A percentile compares a stretch with the other conserved stretches of the same genome.
These are phyloP conservation scores for Erysiphe pulchra DNA, from an alignment of 2,329 filamentous ascomycete genomes.

Conservation along the genomic window DNA sequence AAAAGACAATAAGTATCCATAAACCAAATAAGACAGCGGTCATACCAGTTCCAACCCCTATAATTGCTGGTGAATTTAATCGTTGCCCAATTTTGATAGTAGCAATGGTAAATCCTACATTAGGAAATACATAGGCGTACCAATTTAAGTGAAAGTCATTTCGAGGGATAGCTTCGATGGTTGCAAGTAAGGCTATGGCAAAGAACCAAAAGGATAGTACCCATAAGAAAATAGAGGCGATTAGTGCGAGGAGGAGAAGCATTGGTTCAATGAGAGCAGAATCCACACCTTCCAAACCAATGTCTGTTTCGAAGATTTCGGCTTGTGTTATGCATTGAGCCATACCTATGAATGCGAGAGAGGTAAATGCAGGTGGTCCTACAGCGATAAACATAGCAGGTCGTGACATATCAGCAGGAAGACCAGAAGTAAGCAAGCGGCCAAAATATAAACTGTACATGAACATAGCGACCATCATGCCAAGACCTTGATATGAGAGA, in stretches of 20 bases:
- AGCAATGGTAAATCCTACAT: slow-evolving; percentile 30
- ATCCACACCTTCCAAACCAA: slow-evolving; percentile 14
- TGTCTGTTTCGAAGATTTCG: slow-evolving; percentile 6
- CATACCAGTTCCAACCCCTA: slow-evolving; percentile 24
- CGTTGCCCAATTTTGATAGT: slow-evolving; percentile 27
- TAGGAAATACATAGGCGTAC: slow-evolving; percentile 39
- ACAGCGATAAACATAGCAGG: slow-evolving; percentile 53
- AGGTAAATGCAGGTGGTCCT: slow-evolving; percentile 48
- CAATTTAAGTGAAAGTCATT: slow-evolving; percentile 32
- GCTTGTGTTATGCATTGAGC: slow-evolving; percentile 21
- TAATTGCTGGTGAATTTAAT: slow-evolving; percentile 19
- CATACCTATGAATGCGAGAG: slow-evolving; percentile 43
- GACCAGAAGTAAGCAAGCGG: slow-evolving; percentile 31
- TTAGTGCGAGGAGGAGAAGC: slow-evolving; percentile 15
- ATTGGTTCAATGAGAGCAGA: slow-evolving; percentile 14
- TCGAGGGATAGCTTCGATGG: slow-evolving; percentile 17
- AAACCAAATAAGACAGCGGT: slow-evolving; percentile 17
- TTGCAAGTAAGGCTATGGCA: slow-evolving; percentile 16
- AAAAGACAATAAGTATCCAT: slow-evolving; percentile 10
- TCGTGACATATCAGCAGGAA: slow-evolving; percentile 35
- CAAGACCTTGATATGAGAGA: slow-evolving; percentile 42
- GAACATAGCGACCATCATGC: slow-evolving; percentile 39
- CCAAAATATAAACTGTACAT: slow-evolving; percentile 53
- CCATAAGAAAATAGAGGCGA: slow-evolving; percentile 34
- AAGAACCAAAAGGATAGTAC: slow-evolving; percentile 32